These are phyloP conservation scores for Leucoagaricus sp. DNA, from an alignment of 1,284 basidiomycete genomes.

Conservation along the genomic window DNA sequence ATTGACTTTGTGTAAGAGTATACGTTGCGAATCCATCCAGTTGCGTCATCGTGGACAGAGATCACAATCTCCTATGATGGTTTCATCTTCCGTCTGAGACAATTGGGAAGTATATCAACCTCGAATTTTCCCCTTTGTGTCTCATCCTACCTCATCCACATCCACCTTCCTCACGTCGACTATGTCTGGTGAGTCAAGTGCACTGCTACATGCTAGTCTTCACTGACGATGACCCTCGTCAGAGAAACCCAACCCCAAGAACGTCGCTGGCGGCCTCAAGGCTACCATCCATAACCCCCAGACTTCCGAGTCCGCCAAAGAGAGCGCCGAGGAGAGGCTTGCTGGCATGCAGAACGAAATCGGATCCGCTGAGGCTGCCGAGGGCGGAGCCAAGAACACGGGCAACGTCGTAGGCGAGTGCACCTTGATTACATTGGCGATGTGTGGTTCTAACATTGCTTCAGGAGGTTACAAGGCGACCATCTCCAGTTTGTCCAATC, in stretches of 20 bases:
- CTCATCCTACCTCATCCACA: not conserved
- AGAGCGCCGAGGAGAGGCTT: conserved; percentile 21
- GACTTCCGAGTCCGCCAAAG: conserved; percentile 22
- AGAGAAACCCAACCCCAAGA: conserved; percentile 16
- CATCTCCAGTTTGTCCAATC: conserved; percentile 15
- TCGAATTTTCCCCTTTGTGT: not conserved
- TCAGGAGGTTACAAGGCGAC: conserved; percentile 24
- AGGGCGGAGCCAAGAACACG: conserved; percentile 1
- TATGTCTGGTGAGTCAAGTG: conserved; percentile 3
- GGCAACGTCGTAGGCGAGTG: not conserved
- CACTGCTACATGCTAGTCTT: too few relatives aligned
- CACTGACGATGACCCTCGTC: too few relatives aligned
- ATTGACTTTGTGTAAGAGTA: not conserved
- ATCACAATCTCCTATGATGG: not conserved
- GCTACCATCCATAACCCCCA: conserved; percentile 23
- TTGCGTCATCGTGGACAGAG: conserved; percentile 6
- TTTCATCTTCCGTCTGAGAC: not conserved
- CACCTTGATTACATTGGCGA: not conserved
- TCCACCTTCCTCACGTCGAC: not conserved
- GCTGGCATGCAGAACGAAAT: conserved; percentile 16
- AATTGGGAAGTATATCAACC: not conserved
- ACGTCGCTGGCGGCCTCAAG: conserved; percentile 20
- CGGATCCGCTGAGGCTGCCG: not conserved
- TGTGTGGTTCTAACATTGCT: conserved; percentile 2
- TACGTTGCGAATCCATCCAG: not conserved